Evolutionary conservation across 306 rosid species (phyloP).

Genomic region (Glycyrrhiza uralensis): DNA sequence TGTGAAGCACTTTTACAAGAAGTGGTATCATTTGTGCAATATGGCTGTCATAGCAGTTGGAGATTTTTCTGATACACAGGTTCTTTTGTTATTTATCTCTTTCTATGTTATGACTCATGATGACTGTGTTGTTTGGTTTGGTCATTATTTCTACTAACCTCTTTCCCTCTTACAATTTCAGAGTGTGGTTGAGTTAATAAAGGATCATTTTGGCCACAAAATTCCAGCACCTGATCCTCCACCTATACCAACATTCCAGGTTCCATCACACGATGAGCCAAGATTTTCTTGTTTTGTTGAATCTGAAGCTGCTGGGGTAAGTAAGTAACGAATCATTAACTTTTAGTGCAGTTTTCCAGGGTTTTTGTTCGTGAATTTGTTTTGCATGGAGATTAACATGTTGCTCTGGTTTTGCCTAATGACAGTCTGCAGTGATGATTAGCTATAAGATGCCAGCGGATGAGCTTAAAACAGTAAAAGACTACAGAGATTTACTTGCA

Average conservation of each 20-base stretch:
- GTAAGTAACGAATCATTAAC: conserved; percentile 38
- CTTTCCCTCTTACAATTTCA: conserved; percentile 32
- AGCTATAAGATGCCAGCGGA: conserved; percentile 81
- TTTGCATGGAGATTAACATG: conserved; percentile 18
- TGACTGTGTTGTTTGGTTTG: conserved; percentile 7
- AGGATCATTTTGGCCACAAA: conserved; percentile 75
- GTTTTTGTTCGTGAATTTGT: background rate
- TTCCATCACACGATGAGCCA: conserved; percentile 85
- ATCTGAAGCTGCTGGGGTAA: conserved; percentile 98
- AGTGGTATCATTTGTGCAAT: conserved; percentile 88
- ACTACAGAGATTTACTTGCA: conserved; percentile 77
- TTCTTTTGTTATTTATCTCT: conserved; percentile 32
- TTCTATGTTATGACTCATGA: conserved; percentile 30
- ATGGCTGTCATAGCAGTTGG: conserved; percentile 99
- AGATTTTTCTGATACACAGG: conserved; percentile 89
- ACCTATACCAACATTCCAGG: conserved; percentile 54
- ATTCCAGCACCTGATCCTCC: conserved; percentile 65
- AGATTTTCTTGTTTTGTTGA: conserved; percentile 87
- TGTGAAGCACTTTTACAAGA: conserved; percentile 76
- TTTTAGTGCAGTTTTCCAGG: background rate
- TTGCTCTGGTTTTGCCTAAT: conserved; percentile 14
- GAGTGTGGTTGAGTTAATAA: conserved; percentile 85
- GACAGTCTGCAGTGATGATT: conserved; percentile 94
- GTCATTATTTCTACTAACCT: conserved; percentile 24
- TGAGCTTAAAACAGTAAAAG: conserved; percentile 82